Evolutionary conservation across 192 early-diverging fungal genomes (phyloP).

Genomic region (Coemansia brasiliensis): DNA sequence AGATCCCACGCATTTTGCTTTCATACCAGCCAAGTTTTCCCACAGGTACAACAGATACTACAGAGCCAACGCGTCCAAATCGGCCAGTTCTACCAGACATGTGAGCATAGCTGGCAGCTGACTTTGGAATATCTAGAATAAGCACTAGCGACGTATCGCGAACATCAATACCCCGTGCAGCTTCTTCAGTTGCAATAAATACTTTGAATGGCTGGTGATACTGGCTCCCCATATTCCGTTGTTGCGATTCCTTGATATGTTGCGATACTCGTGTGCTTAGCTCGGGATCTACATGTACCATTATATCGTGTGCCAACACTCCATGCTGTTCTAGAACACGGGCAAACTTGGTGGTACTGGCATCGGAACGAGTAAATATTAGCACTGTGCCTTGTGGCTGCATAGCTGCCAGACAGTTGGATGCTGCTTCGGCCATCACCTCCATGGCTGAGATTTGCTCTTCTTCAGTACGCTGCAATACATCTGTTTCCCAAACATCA

Average conservation of each 20-base stretch:
- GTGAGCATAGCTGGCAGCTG: conserved; percentile 73
- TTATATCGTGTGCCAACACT: conserved; percentile 25
- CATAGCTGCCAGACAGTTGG: conserved; percentile 23
- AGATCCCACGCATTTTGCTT: conserved; percentile 51
- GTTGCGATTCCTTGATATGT: neutral
- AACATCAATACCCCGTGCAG: conserved; percentile 83
- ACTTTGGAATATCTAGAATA: conserved; percentile 75
- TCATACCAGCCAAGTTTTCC: conserved; percentile 32
- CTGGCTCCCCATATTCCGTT: no score
- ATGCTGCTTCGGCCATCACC: conserved; percentile 35
- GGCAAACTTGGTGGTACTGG: conserved; percentile 20
- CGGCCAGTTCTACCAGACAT: conserved; percentile 86
- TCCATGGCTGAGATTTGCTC: conserved; percentile 18
- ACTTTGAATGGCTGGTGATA: neutral
- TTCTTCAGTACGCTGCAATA: neutral
- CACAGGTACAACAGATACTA: conserved; percentile 41
- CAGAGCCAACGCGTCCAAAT: conserved; percentile 57
- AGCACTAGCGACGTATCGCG: conserved; percentile 77
- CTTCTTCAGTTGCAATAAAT: conserved; percentile 70
- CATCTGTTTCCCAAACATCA: neutral
- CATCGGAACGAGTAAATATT: conserved; percentile 35
- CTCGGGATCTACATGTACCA: conserved; percentile 15
- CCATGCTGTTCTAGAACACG: conserved; percentile 20
- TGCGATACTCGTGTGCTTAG: neutral
- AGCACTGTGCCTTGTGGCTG: conserved; percentile 14